A percentile compares a stretch with the other conserved stretches of the same genome.
Evolutionary conservation across 78 protist genomes (phyloP).

Genomic region (Dictyostelium purpureum): DNA sequence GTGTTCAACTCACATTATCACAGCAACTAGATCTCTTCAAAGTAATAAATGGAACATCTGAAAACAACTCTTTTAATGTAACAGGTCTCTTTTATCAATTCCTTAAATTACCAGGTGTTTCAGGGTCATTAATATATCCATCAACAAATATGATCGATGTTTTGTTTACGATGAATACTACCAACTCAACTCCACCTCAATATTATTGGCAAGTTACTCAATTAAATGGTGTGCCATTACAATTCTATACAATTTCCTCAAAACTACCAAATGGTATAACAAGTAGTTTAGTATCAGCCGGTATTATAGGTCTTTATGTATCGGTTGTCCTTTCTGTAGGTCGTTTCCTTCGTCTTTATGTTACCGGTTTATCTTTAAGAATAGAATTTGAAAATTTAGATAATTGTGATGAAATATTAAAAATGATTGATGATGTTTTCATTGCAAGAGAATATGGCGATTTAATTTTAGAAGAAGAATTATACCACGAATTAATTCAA

Average conservation of each 20-base stretch:
- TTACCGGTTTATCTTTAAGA: slow-evolving; percentile 28
- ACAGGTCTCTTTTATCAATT: slow-evolving; percentile 11
- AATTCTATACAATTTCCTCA: slow-evolving; percentile 35
- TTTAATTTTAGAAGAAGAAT: slow-evolving; percentile 74
- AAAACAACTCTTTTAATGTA: background rate
- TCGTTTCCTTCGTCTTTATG: slow-evolving; percentile 76
- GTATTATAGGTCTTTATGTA: slow-evolving; percentile 87
- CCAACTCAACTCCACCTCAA: background rate
- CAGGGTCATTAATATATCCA: slow-evolving; percentile 46
- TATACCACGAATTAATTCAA: slow-evolving; percentile 77
- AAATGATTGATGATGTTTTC: slow-evolving; percentile 80
- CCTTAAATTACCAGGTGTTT: slow-evolving; percentile 56
- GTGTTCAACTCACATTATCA: background rate
- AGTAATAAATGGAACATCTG: background rate
- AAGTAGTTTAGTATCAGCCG: slow-evolving; percentile 63
- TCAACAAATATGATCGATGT: background rate
- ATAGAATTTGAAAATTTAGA: slow-evolving; percentile 74
- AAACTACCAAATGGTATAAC: slow-evolving; percentile 72
- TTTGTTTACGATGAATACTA: background rate
- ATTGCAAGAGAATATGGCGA: slow-evolving; percentile 83
- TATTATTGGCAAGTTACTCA: slow-evolving; percentile 28
- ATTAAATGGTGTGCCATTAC: background rate
- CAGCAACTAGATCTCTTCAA: slow-evolving; percentile 9
- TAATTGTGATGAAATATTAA: slow-evolving; percentile 58
- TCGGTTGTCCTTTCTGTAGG: slow-evolving; percentile 83